Conservation (phyloP, 202 grass and related monocot species). For the Schoenoplectus triqueter region DNA sequence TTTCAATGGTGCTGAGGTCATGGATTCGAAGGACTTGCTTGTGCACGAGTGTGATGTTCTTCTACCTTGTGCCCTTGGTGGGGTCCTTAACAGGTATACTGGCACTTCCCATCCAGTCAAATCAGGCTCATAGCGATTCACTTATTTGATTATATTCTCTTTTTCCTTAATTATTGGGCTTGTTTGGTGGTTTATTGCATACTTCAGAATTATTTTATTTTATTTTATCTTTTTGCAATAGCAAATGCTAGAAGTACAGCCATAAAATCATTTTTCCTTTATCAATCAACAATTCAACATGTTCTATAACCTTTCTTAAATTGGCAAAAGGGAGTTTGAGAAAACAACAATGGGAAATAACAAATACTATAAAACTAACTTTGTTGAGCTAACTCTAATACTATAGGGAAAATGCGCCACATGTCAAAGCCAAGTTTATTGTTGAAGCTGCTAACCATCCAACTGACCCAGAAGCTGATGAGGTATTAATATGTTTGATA, state of each 20-base stretch:
- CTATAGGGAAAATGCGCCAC: conserved; percentile 78
- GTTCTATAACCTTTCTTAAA: neutral
- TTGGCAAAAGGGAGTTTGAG: neutral
- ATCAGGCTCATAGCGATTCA: neutral
- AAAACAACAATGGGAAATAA: neutral
- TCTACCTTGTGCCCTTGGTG: conserved; percentile 84
- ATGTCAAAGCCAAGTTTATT: conserved; percentile 94
- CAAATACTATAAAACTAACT: conserved; percentile 13
- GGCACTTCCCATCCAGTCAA: neutral
- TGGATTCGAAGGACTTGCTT: conserved; percentile 78
- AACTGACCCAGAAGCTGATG: conserved; percentile 91
- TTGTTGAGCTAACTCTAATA: conserved; percentile 1
- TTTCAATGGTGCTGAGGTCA: conserved; percentile 59
- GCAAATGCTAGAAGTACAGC: neutral
- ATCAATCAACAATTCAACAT: neutral
- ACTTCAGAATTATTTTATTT: neutral
- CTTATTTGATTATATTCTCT: conserved; percentile 1
- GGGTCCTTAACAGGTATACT: conserved; percentile 76
- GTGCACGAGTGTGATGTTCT: conserved; percentile 92
- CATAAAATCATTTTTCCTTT: conserved; percentile 1
- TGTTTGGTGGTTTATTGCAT: neutral
- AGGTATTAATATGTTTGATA: conserved; percentile 48
- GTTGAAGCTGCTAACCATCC: conserved; percentile 97
- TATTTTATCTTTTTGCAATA: neutral
- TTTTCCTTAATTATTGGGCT: neutral